Evolutionary conservation across 176 grass and related monocot species (phyloP).

Genomic region (Rhynchospora breviuscula): DNA sequence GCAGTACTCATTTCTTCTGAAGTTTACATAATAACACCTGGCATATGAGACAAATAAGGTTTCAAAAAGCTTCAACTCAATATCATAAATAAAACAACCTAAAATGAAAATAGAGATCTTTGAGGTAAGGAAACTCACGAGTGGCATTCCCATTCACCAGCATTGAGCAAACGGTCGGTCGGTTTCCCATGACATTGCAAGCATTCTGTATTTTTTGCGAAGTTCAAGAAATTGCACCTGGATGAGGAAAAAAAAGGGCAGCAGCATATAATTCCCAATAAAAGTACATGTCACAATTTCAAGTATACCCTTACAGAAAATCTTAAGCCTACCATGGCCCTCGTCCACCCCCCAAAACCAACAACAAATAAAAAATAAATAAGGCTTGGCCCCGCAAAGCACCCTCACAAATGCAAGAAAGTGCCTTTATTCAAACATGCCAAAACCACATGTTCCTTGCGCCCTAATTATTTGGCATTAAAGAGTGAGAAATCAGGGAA

Average conservation of each 20-base stretch:
- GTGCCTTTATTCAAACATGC: not conserved
- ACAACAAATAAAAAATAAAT: slow-evolving; percentile 3
- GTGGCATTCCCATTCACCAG: slow-evolving; percentile 86
- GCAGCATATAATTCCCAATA: slow-evolving; percentile 13
- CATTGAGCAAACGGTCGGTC: slow-evolving; percentile 52
- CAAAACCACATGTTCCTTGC: not conserved
- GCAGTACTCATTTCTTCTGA: slow-evolving; percentile 75
- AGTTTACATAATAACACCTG: slow-evolving; percentile 96
- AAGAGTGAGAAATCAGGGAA: not conserved
- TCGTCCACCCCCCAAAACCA: not conserved
- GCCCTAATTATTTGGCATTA: not conserved
- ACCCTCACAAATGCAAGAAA: not conserved
- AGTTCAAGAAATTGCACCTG: slow-evolving; percentile 98
- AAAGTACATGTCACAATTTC: not conserved
- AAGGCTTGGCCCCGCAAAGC: not conserved
- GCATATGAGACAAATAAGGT: slow-evolving; percentile 22
- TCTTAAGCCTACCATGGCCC: not conserved
- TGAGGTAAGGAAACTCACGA: slow-evolving; percentile 46
- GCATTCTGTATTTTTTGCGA: slow-evolving; percentile 91
- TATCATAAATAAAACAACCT: not conserved
- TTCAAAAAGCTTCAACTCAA: slow-evolving; percentile 6
- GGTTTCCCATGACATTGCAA: slow-evolving; percentile 90
- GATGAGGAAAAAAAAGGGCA: slow-evolving; percentile 27
- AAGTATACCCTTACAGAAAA: not conserved
- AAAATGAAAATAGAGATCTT: not conserved